Conservation (phyloP, 2,329 filamentous ascomycete genomes). For the Pseudofabraea citricarpa region DNA sequence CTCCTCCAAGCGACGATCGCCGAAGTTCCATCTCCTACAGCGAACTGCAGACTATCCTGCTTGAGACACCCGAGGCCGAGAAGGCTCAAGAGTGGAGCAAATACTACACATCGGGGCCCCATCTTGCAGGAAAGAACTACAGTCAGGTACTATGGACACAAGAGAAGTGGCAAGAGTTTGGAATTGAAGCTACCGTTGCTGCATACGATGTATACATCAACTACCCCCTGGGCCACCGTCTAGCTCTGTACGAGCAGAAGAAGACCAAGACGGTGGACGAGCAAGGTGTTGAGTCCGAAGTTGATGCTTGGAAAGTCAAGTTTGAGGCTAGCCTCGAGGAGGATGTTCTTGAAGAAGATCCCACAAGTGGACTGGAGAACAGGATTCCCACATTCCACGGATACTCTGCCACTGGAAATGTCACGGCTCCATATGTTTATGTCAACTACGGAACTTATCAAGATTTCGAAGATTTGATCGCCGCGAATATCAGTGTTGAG, state of each 20-base stretch:
- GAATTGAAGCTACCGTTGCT: conserved; percentile 58
- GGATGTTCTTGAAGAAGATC: conserved; percentile 78
- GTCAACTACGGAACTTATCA: conserved; percentile 86
- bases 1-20: conserved; percentile 6
- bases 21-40: conserved; percentile 34
- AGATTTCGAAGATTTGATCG: conserved; percentile 78
- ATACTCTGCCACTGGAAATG: conserved; percentile 88
- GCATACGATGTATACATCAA: conserved; percentile 76
- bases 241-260: conserved; percentile 57
- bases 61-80: conserved; percentile 52
- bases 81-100: conserved; percentile 66
- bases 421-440: conserved; percentile 81
- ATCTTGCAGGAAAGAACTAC: conserved; percentile 72
- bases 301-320: conserved; percentile 55
- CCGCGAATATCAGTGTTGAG: conserved; percentile 67
- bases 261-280: conserved; percentile 26
- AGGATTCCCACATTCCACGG: conserved; percentile 90
- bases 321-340: conserved; percentile 81
- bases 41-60: conserved; percentile 50
- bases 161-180: conserved; percentile 68
- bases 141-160: conserved; percentile 70
- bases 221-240: conserved; percentile 66
- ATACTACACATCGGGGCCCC: conserved; percentile 73
- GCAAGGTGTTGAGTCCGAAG: conserved; percentile 44
- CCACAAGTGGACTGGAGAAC: conserved; percentile 66